phyloP scores from a whole-genome alignment of 306 rosid species.

The Crataegus laevigata region DNA sequence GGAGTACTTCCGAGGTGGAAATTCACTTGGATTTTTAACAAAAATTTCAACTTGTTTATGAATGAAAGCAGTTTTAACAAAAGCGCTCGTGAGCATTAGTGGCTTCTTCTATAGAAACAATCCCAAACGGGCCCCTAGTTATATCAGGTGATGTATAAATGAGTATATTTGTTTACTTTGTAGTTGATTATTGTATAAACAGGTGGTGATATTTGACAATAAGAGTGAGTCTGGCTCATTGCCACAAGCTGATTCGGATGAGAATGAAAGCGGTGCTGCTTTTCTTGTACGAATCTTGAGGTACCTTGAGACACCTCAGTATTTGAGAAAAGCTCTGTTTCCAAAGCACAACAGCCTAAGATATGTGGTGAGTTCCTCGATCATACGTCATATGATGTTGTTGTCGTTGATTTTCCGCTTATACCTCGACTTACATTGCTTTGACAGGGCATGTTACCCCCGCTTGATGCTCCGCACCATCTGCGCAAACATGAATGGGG shows the following conservation, averaged over 20 bases:
- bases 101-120: neutral
- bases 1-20: neutral
- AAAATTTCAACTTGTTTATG: neutral
- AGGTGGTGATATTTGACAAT: slow-evolving; percentile 87
- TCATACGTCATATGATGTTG: slow-evolving; percentile 7
- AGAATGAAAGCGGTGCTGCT: slow-evolving; percentile 66
- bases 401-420: slow-evolving; percentile 14
- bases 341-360: slow-evolving; percentile 79
- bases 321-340: slow-evolving; percentile 79
- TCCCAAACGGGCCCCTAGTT: neutral
- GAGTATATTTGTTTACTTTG: neutral
- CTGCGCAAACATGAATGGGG: slow-evolving; percentile 96
- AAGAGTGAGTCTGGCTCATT: slow-evolving; percentile 26
- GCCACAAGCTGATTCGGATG: slow-evolving; percentile 35
- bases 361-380: slow-evolving; percentile 57
- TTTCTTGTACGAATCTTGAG: slow-evolving; percentile 68
- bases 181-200: neutral
- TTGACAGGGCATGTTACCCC: slow-evolving; percentile 86
- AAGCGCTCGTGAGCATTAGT: neutral
- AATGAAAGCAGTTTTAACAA: neutral
- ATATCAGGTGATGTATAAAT: neutral
- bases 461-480: slow-evolving; percentile 98
- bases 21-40: neutral
- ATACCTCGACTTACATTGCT: neutral
- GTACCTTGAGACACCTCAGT: slow-evolving; percentile 97